Base-by-base conservation (phyloP, 768 basidiomycete species). In the Russula lepida region DNA sequence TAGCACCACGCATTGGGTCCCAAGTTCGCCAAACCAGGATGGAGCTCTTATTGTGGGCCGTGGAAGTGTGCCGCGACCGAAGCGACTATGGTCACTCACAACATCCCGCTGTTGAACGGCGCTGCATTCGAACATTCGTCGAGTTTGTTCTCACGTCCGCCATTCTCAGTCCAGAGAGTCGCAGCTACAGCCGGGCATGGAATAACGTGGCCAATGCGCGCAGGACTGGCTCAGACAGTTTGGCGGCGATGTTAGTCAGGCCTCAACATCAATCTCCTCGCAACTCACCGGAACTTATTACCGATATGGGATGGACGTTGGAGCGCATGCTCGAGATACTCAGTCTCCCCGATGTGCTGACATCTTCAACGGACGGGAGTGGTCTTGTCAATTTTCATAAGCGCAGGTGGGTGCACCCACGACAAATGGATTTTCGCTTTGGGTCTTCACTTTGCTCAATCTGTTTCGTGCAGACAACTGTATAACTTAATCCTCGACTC, bases 311-410 rank as follows among this genome's bases (percentile, higher is more conserved):
- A 11, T 93, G 90, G 89, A 73, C 92, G 41, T 70, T 93, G 59
- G 91, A 93, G 70, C 81, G 89, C 47, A 81, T 92, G 72, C 73
- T 92, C 37, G 91, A 92, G 69, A 76, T 92, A 50, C 81, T 92
- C 60, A 83, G 85, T 28, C 79, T 84, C 54, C 84, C 89, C 4
- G 89, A 93, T 69, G 76, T 84, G 17, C 72, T 89, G 8, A 80
- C 83, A 50, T 77, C 82, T 17, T 69, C 77, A 1, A 69, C 74
- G n/a, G 78, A 79, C 37, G 82, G 83, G 63, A 77, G 77, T 37
- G 78, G 75, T 39, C 79, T 92, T 39, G 79, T 93, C 48, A 92
- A 91, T 68, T 83, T 91, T 66, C 86, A 91, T 64, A 93, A 93
- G 68, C 80, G 91, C 64, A 82, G 90, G 89, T 89, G 67, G 58